These are phyloP conservation scores for Ophiostoma piceae DNA, from an alignment of 2,329 filamentous ascomycete species.

Conservation along the genomic window DNA sequence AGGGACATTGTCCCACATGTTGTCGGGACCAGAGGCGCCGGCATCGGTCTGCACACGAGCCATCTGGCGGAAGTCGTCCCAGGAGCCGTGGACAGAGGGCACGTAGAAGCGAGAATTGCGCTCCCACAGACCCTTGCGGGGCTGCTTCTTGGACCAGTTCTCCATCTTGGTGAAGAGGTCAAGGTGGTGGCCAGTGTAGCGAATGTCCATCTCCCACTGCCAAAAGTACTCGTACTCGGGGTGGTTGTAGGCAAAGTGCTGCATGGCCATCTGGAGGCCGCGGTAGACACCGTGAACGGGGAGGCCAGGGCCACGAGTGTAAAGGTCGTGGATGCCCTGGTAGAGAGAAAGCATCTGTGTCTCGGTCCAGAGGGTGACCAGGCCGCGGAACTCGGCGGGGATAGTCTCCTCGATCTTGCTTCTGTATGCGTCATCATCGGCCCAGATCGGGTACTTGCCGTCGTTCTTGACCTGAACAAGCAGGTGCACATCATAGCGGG, in stretches of 20 bases:
- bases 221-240: constrained; percentile 88
- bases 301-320: constrained; percentile 58
- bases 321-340: constrained; percentile 77
- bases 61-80: constrained; percentile 76
- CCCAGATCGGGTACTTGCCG: constrained; percentile 69
- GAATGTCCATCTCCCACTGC: constrained; percentile 94
- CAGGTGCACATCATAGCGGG: constrained; percentile 80
- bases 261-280: constrained; percentile 87
- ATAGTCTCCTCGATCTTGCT: constrained; percentile 62
- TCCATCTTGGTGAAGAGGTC: constrained; percentile 65
- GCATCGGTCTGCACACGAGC: constrained; percentile 69
- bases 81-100: constrained; percentile 67
- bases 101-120: constrained; percentile 73
- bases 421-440: constrained; percentile 63
- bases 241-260: constrained; percentile 84
- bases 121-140: constrained; percentile 76
- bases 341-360: constrained; percentile 89
- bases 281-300: constrained; percentile 90
- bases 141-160: constrained; percentile 65
- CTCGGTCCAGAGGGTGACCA: constrained; percentile 90
- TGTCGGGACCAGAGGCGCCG: constrained; percentile 59
- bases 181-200: constrained; percentile 84
- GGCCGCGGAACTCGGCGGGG: constrained; percentile 78
- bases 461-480: constrained; percentile 80
- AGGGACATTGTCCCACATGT: constrained; percentile 56